A percentile compares a stretch with the other conserved stretches of the same genome.
phyloP scores from a whole-genome alignment of 352 stramenopile species.

The Phytophthora pseudosyringae region DNA sequence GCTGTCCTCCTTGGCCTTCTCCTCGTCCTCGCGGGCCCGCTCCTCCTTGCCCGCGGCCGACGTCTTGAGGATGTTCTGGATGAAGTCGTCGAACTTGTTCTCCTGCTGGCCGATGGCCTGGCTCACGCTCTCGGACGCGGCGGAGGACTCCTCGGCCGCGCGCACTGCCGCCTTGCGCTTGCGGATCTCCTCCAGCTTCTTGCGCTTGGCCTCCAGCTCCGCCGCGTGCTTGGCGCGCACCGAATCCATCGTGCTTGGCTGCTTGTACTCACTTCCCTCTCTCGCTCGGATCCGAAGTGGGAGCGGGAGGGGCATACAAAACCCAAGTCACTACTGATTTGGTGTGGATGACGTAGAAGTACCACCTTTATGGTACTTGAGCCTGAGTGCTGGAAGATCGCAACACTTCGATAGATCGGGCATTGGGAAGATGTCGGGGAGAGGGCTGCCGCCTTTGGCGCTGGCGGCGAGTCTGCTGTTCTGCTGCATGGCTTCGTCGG shows the following conservation, averaged over 20 bases:
- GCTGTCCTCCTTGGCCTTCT: constrained; percentile 36
- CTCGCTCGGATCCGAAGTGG: constrained; percentile 10
- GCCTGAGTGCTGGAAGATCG: constrained; percentile 20
- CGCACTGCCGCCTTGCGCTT: constrained; percentile 79
- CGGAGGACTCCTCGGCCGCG: constrained; percentile 52
- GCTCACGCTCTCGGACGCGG: constrained; percentile 54
- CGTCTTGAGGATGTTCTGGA: constrained; percentile 85
- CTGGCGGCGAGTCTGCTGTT: constrained; percentile 47
- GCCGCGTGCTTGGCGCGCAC: constrained; percentile 85
- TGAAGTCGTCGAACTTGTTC: constrained; percentile 85
- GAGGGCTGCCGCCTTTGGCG: constrained; percentile 5
- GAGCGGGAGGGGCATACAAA: constrained; percentile 1
- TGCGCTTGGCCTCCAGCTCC: constrained; percentile 88
- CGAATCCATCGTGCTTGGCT: constrained; percentile 54
- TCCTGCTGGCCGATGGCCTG: constrained; percentile 73
- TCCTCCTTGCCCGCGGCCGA: constrained; percentile 34
- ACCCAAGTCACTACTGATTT: background rate
- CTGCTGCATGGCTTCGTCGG: constrained; percentile 46
- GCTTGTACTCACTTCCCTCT: constrained; percentile 9
- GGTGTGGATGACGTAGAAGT: background rate
- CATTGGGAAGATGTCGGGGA: background rate
- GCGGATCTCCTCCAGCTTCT: constrained; percentile 91
- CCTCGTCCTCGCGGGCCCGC: constrained; percentile 12
- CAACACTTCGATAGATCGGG: background rate
- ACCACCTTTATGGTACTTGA: background rate